A percentile compares a stretch with the other conserved stretches of the same genome.
These are phyloP conservation scores for Cercospora janseana DNA, from an alignment of 2,329 filamentous ascomycete species.

Conservation along the genomic window DNA sequence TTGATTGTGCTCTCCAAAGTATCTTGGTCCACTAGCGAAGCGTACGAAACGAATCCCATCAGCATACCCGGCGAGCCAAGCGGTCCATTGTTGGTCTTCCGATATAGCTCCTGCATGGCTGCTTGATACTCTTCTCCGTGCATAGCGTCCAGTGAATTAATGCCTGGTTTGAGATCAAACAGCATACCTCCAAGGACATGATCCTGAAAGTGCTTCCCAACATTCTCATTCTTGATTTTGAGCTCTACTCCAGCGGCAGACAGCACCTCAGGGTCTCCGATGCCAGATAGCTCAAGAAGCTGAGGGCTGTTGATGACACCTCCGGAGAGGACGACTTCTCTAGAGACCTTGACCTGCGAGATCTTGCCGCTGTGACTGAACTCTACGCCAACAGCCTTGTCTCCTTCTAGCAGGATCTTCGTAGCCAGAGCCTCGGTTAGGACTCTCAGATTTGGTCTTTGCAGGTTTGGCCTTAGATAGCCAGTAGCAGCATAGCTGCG, in stretches of 20 bases:
- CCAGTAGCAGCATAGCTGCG: slow-evolving; percentile 37
- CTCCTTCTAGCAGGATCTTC: slow-evolving; percentile 33
- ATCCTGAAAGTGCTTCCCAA: slow-evolving; percentile 54
- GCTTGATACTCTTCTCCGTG: slow-evolving; percentile 39
- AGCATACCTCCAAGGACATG: slow-evolving; percentile 40
- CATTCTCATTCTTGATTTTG: slow-evolving; percentile 51
- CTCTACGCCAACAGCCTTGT: slow-evolving; percentile 39
- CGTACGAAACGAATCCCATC: slow-evolving; percentile 39
- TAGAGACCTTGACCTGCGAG: slow-evolving; percentile 43
- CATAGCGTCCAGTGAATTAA: slow-evolving; percentile 37
- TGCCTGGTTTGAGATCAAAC: slow-evolving; percentile 34
- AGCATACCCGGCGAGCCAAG: slow-evolving; percentile 40
- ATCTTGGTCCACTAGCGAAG: slow-evolving; percentile 34
- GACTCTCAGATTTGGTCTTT: slow-evolving; percentile 34
- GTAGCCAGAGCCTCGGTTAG: slow-evolving; percentile 35
- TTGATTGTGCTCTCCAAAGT: slow-evolving; percentile 33
- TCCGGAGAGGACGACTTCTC: slow-evolving; percentile 40
- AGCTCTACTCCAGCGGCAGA: slow-evolving; percentile 49
- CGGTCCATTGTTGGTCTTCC: slow-evolving; percentile 36
- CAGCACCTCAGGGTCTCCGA: slow-evolving; percentile 52
- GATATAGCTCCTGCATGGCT: slow-evolving; percentile 36
- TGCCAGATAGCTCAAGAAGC: slow-evolving; percentile 55
- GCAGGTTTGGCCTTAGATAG: slow-evolving; percentile 36
- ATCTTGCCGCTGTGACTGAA: slow-evolving; percentile 43
- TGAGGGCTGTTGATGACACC: slow-evolving; percentile 54